phyloP scores from a whole-genome alignment of 768 basidiomycete genomes.

The Boletus huronensis region DNA sequence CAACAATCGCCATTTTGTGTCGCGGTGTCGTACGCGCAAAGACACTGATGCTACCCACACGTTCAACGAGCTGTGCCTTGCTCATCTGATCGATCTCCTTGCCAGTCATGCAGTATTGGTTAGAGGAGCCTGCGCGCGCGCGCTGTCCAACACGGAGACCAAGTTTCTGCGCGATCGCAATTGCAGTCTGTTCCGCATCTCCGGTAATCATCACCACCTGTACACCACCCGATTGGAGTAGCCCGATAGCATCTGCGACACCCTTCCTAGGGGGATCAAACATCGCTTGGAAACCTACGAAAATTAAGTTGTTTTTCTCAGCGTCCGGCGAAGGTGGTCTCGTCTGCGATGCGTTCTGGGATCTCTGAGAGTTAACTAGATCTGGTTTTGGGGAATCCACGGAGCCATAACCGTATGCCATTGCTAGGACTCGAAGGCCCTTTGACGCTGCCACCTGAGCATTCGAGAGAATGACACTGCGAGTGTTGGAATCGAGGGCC shows the following conservation, averaged over 20 bases:
- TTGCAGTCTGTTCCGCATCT: conserved; percentile 86
- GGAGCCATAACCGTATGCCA: conserved; percentile 82
- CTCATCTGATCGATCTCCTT: conserved; percentile 82
- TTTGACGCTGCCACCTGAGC: conserved; percentile 69
- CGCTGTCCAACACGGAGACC: conserved; percentile 67
- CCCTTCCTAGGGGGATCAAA: conserved; percentile 91
- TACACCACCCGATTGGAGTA: conserved; percentile 81
- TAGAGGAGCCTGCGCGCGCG: conserved; percentile 27
- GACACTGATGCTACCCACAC: conserved; percentile 78
- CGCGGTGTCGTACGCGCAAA: conserved; percentile 95
- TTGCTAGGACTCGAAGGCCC: conserved; percentile 84
- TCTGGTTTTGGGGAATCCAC: conserved; percentile 38
- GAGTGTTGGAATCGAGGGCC: conserved; percentile 63
- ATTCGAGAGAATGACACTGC: conserved; percentile 62
- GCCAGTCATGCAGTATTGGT: conserved; percentile 65
- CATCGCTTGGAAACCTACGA: conserved; percentile 95
- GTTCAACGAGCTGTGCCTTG: conserved; percentile 75
- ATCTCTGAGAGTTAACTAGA: conserved; percentile 12
- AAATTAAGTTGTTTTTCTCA: conserved; percentile 61
- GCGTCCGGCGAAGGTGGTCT: conserved; percentile 33
- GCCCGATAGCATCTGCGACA: conserved; percentile 82
- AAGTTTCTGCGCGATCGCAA: conserved; percentile 82
- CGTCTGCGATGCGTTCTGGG: conserved; percentile 25
- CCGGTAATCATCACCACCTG: conserved; percentile 99
- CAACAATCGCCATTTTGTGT: conserved; percentile 97